These are phyloP conservation scores for Colletotrichum lupini DNA, from an alignment of 2,329 filamentous ascomycete genomes.

Conservation along the genomic window DNA sequence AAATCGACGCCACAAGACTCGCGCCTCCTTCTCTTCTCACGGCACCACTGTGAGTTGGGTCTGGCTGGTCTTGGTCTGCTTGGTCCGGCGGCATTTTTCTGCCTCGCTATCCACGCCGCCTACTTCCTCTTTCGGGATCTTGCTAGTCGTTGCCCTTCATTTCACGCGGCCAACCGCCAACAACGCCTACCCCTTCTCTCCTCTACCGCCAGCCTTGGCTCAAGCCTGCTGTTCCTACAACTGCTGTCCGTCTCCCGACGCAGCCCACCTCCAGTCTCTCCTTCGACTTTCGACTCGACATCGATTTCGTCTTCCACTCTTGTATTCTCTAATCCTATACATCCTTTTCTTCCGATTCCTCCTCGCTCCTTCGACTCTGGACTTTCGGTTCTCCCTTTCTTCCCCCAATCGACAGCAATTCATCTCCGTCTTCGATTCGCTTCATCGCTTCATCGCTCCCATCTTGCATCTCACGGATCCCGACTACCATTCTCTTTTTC, in stretches of 20 bases:
- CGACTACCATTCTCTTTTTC: conserved; percentile 24
- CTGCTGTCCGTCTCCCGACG: neutral
- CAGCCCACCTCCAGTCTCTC: conserved; percentile 1
- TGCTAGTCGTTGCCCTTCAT: conserved; percentile 31
- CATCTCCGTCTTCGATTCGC: conserved; percentile 21
- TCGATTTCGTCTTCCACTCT: conserved; percentile 14
- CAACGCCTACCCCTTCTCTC: conserved; percentile 19
- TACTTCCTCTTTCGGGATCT: conserved; percentile 29
- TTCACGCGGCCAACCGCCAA: conserved; percentile 27
- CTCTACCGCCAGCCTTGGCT: conserved; percentile 16
- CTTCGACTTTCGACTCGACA: conserved; percentile 1
- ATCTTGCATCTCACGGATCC: neutral
- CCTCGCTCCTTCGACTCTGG: conserved; percentile 22
- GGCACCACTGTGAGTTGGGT: neutral
- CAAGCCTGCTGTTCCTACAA: conserved; percentile 24
- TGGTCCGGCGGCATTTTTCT: conserved; percentile 9
- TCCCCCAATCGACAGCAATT: conserved; percentile 7
- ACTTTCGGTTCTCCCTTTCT: conserved; percentile 3
- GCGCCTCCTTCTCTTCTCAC: conserved; percentile 6
- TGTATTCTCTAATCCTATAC: conserved; percentile 18
- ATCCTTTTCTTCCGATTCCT: conserved; percentile 24
- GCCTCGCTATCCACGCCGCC: conserved; percentile 31
- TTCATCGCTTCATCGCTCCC: conserved; percentile 1
- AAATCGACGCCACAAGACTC: conserved; percentile 28
- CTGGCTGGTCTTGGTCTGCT: conserved; percentile 6